Evolutionary conservation across 2,329 filamentous ascomycete species (phyloP), one percentile per base, ranked within the genome.

Genomic region (Alternaria ethzedia): DNA sequence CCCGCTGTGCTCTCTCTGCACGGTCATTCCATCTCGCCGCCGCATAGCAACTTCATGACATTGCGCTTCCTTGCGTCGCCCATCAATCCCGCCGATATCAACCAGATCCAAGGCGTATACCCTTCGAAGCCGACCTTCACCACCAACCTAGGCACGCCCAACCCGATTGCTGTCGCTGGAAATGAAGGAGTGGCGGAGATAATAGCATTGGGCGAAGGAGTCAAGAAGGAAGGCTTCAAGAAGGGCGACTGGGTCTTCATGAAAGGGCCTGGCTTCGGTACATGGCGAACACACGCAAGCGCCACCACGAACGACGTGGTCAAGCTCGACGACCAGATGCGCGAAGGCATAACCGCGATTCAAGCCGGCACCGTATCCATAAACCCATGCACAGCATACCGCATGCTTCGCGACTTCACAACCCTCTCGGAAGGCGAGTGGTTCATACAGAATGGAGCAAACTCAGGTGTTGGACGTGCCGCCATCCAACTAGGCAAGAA

Each of bases 401-500:
- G 94, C 58, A 96, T 99, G 90, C 86, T 99, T 62, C 89, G 89
- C 60, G 92, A 95, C 77, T 97, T 95, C 75, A 89, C 85, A 70
- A 77, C 83, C 5, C 80, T 90, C 75, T 77, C 86, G 59, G 87
- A 89, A n/a, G 92, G 94, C 58, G 91, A 96, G 60, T 99, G 95
- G 94, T 93, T 97, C 77, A 89, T 99, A 50, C 96, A 99, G 82
- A 99, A 99, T 78, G 96, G 95, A 8, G 96, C 95, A 43, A 99
- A 99, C 81, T 93, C 90, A 45, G 96, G 94, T 11, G 96, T 99
- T 15, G 96, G 96, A 2, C 86, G 96, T 43, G 92, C 94, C 3
- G 95, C 93, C 11, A 96, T 98, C 68, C 96, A 99, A 82, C 84
- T 99, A 2, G 95, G 88, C 2, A 86, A 83, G 71, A 86, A 93